These are phyloP conservation scores for Aspergillus sp. DNA, from an alignment of 2,329 filamentous ascomycete genomes.

Conservation along the genomic window DNA sequence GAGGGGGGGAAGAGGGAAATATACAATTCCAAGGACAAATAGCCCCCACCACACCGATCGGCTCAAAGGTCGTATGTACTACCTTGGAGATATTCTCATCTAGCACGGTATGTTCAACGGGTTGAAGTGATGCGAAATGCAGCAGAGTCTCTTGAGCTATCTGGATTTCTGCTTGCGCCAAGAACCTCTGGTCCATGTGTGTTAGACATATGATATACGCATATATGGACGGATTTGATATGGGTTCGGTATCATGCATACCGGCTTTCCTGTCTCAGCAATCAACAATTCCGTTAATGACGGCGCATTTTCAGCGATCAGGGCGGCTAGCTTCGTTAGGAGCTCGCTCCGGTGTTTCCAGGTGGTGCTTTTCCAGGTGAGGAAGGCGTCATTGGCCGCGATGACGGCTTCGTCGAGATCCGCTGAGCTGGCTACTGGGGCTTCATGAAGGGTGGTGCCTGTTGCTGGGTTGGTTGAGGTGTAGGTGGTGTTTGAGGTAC, in stretches of 20 bases:
- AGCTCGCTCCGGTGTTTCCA: neutral
- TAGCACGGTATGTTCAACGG: too few species aligned
- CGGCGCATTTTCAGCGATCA: neutral
- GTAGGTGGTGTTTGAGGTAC: neutral
- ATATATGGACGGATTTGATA: too few species aligned
- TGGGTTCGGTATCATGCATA: neutral
- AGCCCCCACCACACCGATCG: neutral
- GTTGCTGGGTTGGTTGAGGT: constrained; percentile 4
- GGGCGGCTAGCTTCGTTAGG: neutral
- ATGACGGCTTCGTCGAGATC: constrained; percentile 5
- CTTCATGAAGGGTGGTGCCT: neutral
- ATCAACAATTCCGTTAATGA: neutral
- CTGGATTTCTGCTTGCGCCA: neutral
- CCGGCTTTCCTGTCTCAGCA: constrained; percentile 1
- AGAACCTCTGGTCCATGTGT: neutral
- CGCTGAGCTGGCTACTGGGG: neutral
- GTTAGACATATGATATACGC: too few species aligned
- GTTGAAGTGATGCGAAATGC: too few species aligned
- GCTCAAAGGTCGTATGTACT: neutral
- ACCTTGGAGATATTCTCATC: neutral
- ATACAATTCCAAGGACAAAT: neutral
- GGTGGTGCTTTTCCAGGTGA: neutral
- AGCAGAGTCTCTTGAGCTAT: neutral
- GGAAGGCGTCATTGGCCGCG: constrained; percentile 5
- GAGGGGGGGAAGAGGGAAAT: neutral